Percentiles rank a stretch among this genome's conserved stretches.
These are phyloP conservation scores for Vaccinium myrtillus DNA, from an alignment of 148 eudicot genomes.

Conservation along the genomic window DNA sequence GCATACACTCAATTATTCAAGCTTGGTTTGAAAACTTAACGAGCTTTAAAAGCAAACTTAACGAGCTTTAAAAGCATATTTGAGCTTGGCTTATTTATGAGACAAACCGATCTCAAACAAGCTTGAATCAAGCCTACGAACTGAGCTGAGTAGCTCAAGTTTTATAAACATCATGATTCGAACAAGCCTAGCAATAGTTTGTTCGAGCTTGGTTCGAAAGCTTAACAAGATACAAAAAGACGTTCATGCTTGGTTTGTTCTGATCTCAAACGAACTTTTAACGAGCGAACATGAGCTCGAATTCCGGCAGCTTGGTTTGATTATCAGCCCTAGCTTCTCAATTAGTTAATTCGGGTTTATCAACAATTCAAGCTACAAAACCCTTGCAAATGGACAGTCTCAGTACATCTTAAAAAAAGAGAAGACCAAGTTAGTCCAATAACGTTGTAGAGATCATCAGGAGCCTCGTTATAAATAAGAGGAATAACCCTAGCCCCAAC, in stretches of 20 bases:
- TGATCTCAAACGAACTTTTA: neutral
- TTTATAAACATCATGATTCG: neutral
- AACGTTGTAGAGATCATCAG: conserved; percentile 48
- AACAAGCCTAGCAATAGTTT: neutral
- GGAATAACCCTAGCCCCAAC: conserved; percentile 96
- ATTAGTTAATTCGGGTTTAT: neutral
- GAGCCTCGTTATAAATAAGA: conserved; percentile 72
- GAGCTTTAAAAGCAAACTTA: neutral
- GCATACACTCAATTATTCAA: too few relatives aligned
- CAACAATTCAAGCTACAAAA: neutral
- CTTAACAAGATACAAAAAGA: neutral
- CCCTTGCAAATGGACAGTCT: neutral
- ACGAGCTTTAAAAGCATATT: neutral
- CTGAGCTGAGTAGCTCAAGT: neutral
- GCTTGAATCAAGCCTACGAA: neutral
- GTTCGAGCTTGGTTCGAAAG: neutral
- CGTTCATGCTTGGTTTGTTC: neutral
- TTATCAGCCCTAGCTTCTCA: neutral
- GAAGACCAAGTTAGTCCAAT: neutral
- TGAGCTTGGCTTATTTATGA: neutral
- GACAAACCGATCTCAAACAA: neutral
- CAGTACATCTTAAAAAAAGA: neutral
- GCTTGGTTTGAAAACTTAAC: neutral
- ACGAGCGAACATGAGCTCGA: neutral
- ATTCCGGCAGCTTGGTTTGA: neutral